phyloP scores from a whole-genome alignment of 108 stramenopile genomes.

The Cyclotella atomus region DNA sequence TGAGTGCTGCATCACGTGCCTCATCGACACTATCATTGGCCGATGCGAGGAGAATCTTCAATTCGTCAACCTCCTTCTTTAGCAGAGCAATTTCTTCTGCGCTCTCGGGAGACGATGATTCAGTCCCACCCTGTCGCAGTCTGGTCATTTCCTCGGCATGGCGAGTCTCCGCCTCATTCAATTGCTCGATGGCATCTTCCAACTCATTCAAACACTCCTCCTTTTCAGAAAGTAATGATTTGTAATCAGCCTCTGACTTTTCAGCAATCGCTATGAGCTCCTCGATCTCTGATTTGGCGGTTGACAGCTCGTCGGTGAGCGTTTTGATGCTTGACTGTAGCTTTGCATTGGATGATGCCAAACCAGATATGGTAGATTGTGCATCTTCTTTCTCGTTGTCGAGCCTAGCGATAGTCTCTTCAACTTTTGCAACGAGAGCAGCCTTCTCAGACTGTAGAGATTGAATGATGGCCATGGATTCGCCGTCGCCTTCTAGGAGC shows the following conservation, averaged over 20 bases:
- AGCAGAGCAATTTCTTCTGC: slow-evolving; percentile 12
- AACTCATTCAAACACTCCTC: slow-evolving; percentile 15
- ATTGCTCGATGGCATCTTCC: neutral
- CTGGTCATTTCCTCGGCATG: slow-evolving; percentile 2
- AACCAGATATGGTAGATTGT: neutral
- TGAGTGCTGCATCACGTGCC: slow-evolving; percentile 51
- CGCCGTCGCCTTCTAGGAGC: neutral
- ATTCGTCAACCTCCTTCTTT: slow-evolving; percentile 55
- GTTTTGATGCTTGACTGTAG: slow-evolving; percentile 1
- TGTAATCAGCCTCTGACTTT: slow-evolving; percentile 12
- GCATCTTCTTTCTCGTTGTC: slow-evolving; percentile 8
- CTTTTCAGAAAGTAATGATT: slow-evolving; percentile 10
- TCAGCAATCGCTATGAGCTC: slow-evolving; percentile 24
- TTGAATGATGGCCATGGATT: neutral
- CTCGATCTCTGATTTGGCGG: slow-evolving; percentile 3
- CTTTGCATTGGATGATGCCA: slow-evolving; percentile 4
- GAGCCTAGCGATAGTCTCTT: slow-evolving; percentile 1
- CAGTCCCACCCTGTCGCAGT: slow-evolving; percentile 6
- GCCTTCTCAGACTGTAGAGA: slow-evolving; percentile 20
- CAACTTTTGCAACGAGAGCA: slow-evolving; percentile 6
- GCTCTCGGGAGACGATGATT: slow-evolving; percentile 7
- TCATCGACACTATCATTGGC: slow-evolving; percentile 68
- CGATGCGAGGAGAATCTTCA: slow-evolving; percentile 62
- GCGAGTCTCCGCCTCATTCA: slow-evolving; percentile 13
- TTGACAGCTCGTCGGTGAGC: neutral